Percentiles rank a stretch among this genome's conserved stretches.
These are phyloP conservation scores for Citrus medica DNA, from an alignment of 345 rosid species.

Conservation along the genomic window DNA sequence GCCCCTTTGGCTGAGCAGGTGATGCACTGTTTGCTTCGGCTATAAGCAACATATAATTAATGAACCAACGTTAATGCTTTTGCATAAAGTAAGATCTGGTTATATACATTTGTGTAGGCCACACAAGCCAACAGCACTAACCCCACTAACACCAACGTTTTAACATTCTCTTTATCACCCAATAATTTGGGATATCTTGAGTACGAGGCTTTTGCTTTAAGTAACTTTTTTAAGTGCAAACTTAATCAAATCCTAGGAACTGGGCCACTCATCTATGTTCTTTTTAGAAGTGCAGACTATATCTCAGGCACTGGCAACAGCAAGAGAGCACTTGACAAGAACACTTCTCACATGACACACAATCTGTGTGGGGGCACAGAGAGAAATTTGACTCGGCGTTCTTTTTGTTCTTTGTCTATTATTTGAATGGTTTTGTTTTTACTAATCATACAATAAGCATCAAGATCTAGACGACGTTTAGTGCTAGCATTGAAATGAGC, in stretches of 20 bases:
- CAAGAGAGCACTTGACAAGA: slow-evolving; percentile 68
- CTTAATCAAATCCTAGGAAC: background rate
- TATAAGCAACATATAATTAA: background rate
- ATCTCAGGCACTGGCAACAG: slow-evolving; percentile 60
- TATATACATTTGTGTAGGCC: background rate
- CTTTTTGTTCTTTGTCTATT: background rate
- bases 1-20: slow-evolving; percentile 94
- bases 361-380: background rate
- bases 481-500: background rate
- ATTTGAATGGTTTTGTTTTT: background rate
- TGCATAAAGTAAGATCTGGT: background rate
- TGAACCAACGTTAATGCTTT: background rate
- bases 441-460: background rate
- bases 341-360: slow-evolving; percentile 43
- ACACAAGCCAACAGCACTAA: background rate
- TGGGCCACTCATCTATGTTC: background rate
- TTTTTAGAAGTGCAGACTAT: slow-evolving; percentile 40
- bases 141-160: background rate
- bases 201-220: background rate
- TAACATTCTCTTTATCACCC: background rate
- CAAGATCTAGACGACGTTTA: background rate
- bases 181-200: background rate
- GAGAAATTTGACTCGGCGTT: background rate
- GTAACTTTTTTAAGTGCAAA: background rate
- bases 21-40: background rate